Evolutionary conservation across 768 basidiomycete genomes (phyloP).

Genomic region (Lentinula detonsa): DNA sequence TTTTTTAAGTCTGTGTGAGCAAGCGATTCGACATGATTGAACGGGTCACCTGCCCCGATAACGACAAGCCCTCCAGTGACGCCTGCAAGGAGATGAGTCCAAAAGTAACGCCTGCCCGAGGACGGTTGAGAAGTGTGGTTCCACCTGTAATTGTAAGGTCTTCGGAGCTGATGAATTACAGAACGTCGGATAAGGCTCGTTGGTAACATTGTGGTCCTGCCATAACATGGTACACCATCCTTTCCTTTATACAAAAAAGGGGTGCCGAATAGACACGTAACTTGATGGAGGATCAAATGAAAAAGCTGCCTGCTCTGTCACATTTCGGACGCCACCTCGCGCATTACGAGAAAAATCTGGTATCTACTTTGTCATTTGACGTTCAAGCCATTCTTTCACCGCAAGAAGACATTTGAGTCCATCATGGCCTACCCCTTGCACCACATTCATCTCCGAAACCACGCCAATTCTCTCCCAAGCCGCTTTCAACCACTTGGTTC

Average conservation of each 20-base stretch:
- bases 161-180: background rate
- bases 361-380: background rate
- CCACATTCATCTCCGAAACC: slow-evolving; percentile 3
- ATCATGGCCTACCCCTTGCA: slow-evolving; percentile 13
- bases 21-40: too few relatives aligned
- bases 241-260: background rate
- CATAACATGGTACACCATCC: too few relatives aligned
- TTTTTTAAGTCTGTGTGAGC: too few relatives aligned
- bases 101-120: background rate
- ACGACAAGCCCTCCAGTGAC: slow-evolving; percentile 22
- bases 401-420: slow-evolving; percentile 8
- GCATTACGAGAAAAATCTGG: too few relatives aligned
- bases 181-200: background rate
- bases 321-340: too few relatives aligned
- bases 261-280: too few relatives aligned
- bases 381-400: slow-evolving; percentile 10
- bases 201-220: background rate
- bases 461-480: slow-evolving; percentile 3
- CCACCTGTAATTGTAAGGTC: too few relatives aligned
- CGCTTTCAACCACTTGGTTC: slow-evolving; percentile 6
- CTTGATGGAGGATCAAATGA: too few relatives aligned
- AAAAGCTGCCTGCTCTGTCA: too few relatives aligned
- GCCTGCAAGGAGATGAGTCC: slow-evolving; percentile 20
- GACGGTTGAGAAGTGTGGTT: background rate
- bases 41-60: slow-evolving; percentile 18